Base-by-base conservation (phyloP, 2,329 filamentous ascomycete species). In the Setomelanomma holmii region DNA sequence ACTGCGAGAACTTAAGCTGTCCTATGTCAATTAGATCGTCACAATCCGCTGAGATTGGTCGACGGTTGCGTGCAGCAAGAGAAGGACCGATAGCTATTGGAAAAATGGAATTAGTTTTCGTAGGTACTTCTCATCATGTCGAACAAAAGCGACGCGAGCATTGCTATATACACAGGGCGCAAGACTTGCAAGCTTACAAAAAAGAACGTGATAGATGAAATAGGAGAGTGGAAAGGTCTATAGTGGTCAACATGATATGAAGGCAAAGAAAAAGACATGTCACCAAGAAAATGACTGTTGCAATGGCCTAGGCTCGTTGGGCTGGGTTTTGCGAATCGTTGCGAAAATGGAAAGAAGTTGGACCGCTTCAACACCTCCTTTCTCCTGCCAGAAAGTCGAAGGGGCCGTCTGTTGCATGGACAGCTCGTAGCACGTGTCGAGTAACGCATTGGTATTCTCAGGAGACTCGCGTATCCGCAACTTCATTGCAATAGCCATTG, bases 401-500 rank as follows among this genome's bases (percentile, higher is more conserved):
- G 55, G 43, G 1, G 62, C 43, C 1, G 69, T 55, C 51, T 73
- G 71, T 43, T 70, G 72, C 69, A 74, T 72, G 1, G 72, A 69
- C 0, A 74, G 60, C 10, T 70, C 68, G 27, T 73, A 74, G 55
- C 72, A 74, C 0, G 64, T 68, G 35, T 73, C 66, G 10, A 74
- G 67, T 10, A 74, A 50, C 0, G 69, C 57, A 34, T 73, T 73
- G 5, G 69, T 69, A 21, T 50, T 60, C 48, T 73, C 71, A 0
- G 60, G 54, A 11, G 59, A 58, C 36, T 69, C 67, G 21, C 60
- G 63, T 41, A 72, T 70, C 3, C 72, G 54, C 11, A 72, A 40
- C 40, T 73, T 73, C 71, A 73, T 72, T 3, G 69, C 69, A 20
- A 71, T 62, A 0, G 72, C 69, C 72, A 73, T 73, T 8, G 69